Evolutionary conservation across 2,329 filamentous ascomycete genomes (phyloP), one percentile per base, ranked within the genome.

Genomic region (Cladophialophora yegresii): DNA sequence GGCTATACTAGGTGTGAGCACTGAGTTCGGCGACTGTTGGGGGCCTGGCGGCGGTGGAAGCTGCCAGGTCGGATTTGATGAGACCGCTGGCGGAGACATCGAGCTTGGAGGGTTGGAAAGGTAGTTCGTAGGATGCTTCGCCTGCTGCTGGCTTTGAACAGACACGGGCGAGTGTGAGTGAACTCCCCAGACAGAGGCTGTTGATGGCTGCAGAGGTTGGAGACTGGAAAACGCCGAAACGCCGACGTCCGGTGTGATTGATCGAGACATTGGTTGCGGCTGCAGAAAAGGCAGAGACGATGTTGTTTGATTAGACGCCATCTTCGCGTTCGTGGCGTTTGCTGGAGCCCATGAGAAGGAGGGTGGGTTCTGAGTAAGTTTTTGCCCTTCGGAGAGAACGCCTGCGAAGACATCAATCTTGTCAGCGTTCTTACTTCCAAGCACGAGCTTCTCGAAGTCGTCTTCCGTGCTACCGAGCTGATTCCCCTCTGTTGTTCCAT

Each of bases 371-470:
- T 62, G 68, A 68, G 69, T 64, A 71, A 71, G 50, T 67, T 67
- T 56, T 70, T 68, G 62, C 57, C 73, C 75, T 9, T 71, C 67
- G 49, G 74, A 67, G 55, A 74, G 54, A 10, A 69, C 65, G 69
- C 70, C 69, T 71, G 74, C 65, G 72, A 72, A 66, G 70, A 75
- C 72, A 59, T 75, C 74, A 28, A 72, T 73, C 56, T 67, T 70
- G 61, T 70, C 73, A n/a, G 73, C 76, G 30, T 73, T 77, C 54
- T 82, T 79, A 62, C 85, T 86, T 8, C 93, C 93, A 72, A 96
- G 92, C 58, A 99, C 93, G 2, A 99, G 85, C 1, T 86, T 86
- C 75, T 96, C 93, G 73, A 98, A 99, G 73, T 96, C 92, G 64
- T 89, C 85, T 55, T 89, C 83, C 28, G 72, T 71, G 12, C 80